Conservation (phyloP, 805 yeast species). For the Metschnikowia cerradonensis region DNA sequence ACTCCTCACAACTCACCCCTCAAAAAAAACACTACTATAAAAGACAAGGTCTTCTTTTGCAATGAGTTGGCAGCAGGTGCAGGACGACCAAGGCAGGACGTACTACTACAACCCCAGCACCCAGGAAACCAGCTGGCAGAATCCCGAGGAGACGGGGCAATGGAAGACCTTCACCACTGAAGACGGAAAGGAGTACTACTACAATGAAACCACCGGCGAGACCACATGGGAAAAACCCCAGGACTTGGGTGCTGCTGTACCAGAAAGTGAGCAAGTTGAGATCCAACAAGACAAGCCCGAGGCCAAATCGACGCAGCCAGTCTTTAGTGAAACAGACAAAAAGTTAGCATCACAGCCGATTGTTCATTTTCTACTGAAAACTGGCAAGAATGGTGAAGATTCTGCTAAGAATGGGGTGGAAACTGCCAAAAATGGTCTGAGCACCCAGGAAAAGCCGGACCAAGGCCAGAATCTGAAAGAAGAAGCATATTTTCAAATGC, state of each 20-base stretch:
- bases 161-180: slow-evolving; percentile 49
- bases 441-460: slow-evolving; percentile 5
- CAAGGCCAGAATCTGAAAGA: slow-evolving; percentile 29
- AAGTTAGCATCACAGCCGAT: slow-evolving; percentile 2
- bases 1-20: neutral
- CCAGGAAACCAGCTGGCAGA: slow-evolving; percentile 75
- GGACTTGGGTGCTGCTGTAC: slow-evolving; percentile 28
- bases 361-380: neutral
- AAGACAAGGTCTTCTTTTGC: neutral
- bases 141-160: slow-evolving; percentile 43
- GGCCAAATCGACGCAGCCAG: neutral
- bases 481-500: slow-evolving; percentile 48
- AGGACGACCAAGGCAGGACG: slow-evolving; percentile 59
- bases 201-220: slow-evolving; percentile 57
- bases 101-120: slow-evolving; percentile 70
- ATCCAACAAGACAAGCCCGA: neutral
- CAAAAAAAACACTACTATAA: no score
- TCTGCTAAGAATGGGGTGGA: neutral
- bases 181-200: slow-evolving; percentile 64
- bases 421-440: neutral
- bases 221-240: slow-evolving; percentile 81
- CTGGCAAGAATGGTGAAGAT: neutral
- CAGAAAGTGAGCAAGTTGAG: neutral
- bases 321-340: slow-evolving; percentile 1
- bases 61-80: slow-evolving; percentile 58